Conservation (phyloP, 306 rosid species). For the Glycyrrhiza uralensis region DNA sequence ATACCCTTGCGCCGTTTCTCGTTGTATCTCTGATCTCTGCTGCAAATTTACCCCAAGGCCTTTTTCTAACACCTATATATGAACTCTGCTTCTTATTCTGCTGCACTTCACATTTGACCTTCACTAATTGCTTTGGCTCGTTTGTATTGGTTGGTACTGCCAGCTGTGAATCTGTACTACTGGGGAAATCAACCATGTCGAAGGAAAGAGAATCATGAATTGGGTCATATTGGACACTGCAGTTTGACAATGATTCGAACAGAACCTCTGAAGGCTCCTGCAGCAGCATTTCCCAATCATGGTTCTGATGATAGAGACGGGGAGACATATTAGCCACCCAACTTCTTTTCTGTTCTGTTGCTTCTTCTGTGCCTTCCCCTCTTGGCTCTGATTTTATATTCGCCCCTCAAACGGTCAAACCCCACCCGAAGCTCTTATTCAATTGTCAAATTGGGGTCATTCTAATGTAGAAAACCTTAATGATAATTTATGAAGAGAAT, state of each 20-base stretch:
- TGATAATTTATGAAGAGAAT: no score
- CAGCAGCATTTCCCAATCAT: background rate
- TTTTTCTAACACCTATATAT: constrained; percentile 49
- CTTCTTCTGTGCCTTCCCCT: background rate
- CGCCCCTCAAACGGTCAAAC: background rate
- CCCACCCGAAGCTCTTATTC: background rate
- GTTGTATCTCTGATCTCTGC: constrained; percentile 75
- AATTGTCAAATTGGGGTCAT: background rate
- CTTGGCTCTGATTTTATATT: background rate
- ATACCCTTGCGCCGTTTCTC: constrained; percentile 57
- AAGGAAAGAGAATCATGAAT: constrained; percentile 26
- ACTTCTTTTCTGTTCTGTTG: background rate
- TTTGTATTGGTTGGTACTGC: no score
- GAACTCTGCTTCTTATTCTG: background rate
- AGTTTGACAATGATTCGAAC: background rate
- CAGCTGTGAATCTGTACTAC: background rate
- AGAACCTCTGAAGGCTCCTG: constrained; percentile 1
- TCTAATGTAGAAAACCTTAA: no score
- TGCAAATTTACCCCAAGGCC: constrained; percentile 79
- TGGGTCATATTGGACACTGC: background rate
- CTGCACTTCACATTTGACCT: background rate
- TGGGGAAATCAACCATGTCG: constrained; percentile 5
- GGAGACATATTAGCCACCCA: background rate
- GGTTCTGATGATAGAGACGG: background rate
- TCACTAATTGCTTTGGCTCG: background rate